A percentile compares a stretch with the other conserved stretches of the same genome.
Conservation (phyloP, 2,329 filamentous ascomycete species). For the Eutypa lata region DNA sequence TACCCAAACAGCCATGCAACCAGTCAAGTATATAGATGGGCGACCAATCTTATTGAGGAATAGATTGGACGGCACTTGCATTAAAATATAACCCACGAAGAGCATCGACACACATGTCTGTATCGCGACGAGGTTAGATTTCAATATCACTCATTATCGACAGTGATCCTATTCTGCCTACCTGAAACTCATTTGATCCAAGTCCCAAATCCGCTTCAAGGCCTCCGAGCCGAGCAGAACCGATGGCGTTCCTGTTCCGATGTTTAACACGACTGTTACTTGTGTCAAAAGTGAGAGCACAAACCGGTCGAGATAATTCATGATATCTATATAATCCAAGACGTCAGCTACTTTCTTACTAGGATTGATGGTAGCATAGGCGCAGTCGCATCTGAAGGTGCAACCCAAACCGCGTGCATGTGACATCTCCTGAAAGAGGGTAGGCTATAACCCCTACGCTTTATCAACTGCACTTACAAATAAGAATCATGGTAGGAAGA, state of each 20-base stretch:
- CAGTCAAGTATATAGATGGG: constrained; percentile 38
- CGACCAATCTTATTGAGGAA: constrained; percentile 42
- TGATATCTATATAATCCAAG: constrained; percentile 46
- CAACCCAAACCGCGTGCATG: not conserved
- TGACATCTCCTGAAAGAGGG: not conserved
- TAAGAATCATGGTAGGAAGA: constrained; percentile 4
- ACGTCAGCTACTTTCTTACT: not conserved
- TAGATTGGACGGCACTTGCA: constrained; percentile 46
- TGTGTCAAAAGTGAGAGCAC: constrained; percentile 2
- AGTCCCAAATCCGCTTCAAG: constrained; percentile 26
- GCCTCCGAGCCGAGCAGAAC: constrained; percentile 45
- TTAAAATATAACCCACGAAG: constrained; percentile 43
- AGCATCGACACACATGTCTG: constrained; percentile 41
- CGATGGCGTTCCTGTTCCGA: constrained; percentile 45
- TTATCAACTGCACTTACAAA: not conserved
- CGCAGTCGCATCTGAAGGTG: too few species aligned
- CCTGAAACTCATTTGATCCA: constrained; percentile 24
- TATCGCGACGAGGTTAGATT: not conserved
- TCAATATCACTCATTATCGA: not conserved
- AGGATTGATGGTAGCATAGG: too few species aligned
- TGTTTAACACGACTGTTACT: not conserved
- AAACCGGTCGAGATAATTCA: constrained; percentile 59
- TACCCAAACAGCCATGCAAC: constrained; percentile 16
- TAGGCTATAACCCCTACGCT: too few species aligned
- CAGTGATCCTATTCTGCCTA: constrained; percentile 3